Base-by-base conservation (phyloP, 768 basidiomycete genomes). In the Naganishia friedmannii region DNA sequence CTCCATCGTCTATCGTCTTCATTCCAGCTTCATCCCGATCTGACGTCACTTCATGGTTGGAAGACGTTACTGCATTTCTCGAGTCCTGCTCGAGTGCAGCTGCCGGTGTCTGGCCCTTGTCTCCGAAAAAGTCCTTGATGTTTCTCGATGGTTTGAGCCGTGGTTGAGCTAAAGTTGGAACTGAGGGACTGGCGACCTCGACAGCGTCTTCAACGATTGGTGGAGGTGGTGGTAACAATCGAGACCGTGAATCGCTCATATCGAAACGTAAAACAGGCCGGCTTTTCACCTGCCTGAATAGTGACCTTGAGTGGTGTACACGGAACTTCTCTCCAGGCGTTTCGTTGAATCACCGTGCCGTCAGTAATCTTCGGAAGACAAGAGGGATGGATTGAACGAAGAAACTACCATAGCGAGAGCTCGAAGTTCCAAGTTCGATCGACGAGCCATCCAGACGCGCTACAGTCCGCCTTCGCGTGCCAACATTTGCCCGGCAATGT, bases 81-180 rank as follows among this genome's bases (percentile, higher is more conserved):
- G 42, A 63, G 42, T 63, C 60, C 39, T 45, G 60, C 39, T 63
- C 60, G 7, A 46, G 21, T 28, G 7, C n/a, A 23, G 2, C n/a
- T 21, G 42, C 13, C 37, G 39, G 23, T 21, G 42, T n/a, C 39
- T 63, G 39, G 6, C 60, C 26, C 26, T 45, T 63, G 8, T 17
- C 39, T 26, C 60, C 60, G 29, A 63, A 63, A 23, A 63, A 63
- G 39, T 63, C 60, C 7, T 26, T 26, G 23, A 63, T 42, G 32
- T 42, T 63, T 37, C 42, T 42, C 9, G 21, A 37, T 32, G 29
- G 5, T 37, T 51, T 51, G 48, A 7, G 19, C 13, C 6, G 48
- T 23, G 48, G 48, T 3, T 7, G 48, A 13, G 23, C 48, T 21
- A 6, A 8, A 51, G 19, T 51, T 12, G 48, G 48, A 21, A 51